Conservation (phyloP, 257 asterid species). For the Vinca minor region DNA sequence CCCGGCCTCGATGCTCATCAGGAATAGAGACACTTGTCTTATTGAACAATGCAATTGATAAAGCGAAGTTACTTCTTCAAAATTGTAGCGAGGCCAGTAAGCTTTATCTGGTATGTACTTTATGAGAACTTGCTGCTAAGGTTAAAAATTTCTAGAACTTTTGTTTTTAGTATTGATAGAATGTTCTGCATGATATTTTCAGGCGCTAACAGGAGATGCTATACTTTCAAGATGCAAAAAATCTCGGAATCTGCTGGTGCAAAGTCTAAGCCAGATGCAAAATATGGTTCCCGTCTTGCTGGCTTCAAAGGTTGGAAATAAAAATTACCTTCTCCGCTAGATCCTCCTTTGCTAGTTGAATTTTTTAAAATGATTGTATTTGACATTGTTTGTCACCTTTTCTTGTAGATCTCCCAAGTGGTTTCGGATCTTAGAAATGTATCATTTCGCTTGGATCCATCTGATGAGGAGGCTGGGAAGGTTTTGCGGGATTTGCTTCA, state of each 20-base stretch:
- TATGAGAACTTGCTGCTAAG: slow-evolving; percentile 4
- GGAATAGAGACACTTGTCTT: slow-evolving; percentile 72
- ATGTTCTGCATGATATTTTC: slow-evolving; percentile 18
- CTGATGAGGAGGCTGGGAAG: slow-evolving; percentile 71
- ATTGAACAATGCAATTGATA: slow-evolving; percentile 48
- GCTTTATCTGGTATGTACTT: slow-evolving; percentile 68
- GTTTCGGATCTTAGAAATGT: slow-evolving; percentile 49
- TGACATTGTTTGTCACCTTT: slow-evolving; percentile 6
- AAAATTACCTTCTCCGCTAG: no score
- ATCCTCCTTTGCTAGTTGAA: background rate
- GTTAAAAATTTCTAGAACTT: slow-evolving; percentile 3
- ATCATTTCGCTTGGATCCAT: slow-evolving; percentile 61
- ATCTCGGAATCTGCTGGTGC: slow-evolving; percentile 50
- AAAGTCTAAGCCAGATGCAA: slow-evolving; percentile 59
- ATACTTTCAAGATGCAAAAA: slow-evolving; percentile 62
- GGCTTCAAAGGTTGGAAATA: slow-evolving; percentile 82
- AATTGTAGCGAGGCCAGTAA: slow-evolving; percentile 74
- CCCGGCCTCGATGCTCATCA: slow-evolving; percentile 73
- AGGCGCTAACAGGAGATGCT: slow-evolving; percentile 86
- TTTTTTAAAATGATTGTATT: background rate
- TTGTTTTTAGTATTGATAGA: background rate
- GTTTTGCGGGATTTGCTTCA: slow-evolving; percentile 53
- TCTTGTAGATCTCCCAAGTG: slow-evolving; percentile 58
- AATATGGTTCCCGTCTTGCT: slow-evolving; percentile 63
- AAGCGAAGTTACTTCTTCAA: slow-evolving; percentile 56